These are phyloP conservation scores for Angomonas deanei DNA, from an alignment of 208 protist species.

Conservation along the genomic window DNA sequence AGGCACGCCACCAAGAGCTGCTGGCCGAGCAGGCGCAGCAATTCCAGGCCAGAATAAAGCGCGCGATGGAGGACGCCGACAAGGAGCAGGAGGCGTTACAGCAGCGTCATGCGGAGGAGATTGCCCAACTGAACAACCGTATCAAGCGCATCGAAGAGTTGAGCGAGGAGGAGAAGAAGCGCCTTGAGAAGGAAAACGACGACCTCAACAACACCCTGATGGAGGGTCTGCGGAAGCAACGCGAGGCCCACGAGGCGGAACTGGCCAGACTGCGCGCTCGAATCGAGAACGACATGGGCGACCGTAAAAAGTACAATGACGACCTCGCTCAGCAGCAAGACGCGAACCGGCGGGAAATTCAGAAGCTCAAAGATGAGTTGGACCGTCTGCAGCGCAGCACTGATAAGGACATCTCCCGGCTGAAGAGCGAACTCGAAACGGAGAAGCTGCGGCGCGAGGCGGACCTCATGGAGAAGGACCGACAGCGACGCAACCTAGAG, in stretches of 20 bases:
- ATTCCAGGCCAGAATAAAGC: conserved; percentile 22
- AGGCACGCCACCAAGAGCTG: conserved; percentile 23
- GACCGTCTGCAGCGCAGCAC: conserved; percentile 22
- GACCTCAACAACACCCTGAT: conserved; percentile 18
- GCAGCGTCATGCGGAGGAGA: conserved; percentile 29
- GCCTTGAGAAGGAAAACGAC: conserved; percentile 40
- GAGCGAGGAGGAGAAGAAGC: conserved; percentile 38
- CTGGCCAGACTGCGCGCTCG: conserved; percentile 33
- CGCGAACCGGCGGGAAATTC: conserved; percentile 32
- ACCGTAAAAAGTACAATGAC: conserved; percentile 35
- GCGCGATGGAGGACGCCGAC: conserved; percentile 18
- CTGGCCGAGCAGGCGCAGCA: conserved; percentile 22
- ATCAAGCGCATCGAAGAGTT: conserved; percentile 46
- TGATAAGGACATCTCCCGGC: conserved; percentile 31
- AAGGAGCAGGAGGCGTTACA: conserved; percentile 29
- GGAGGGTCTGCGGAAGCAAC: conserved; percentile 23
- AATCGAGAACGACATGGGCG: conserved; percentile 18
- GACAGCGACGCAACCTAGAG: conserved; percentile 39
- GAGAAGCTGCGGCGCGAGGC: conserved; percentile 31
- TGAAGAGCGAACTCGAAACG: conserved; percentile 40
- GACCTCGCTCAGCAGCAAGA: conserved; percentile 39
- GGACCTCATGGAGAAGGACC: conserved; percentile 62
- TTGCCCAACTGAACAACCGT: conserved; percentile 34
- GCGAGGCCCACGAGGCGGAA: conserved; percentile 37
- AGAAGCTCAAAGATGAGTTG: conserved; percentile 33